Conservation (phyloP, 179 eudicot species). For the Spergularia azorica region DNA sequence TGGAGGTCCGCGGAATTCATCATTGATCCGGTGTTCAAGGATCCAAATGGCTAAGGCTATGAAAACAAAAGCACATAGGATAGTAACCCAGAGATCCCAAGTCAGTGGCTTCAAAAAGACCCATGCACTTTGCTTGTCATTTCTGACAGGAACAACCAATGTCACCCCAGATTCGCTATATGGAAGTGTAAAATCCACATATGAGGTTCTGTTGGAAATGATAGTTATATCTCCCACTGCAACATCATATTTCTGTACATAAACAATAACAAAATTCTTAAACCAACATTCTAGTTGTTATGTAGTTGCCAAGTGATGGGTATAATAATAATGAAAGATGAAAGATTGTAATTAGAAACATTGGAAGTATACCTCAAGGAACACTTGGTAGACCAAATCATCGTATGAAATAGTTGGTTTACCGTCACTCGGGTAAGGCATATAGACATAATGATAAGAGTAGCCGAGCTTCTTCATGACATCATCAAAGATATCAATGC, state of each 20-base stretch:
- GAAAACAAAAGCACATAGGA: slow-evolving; percentile 29
- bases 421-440: slow-evolving; percentile 35
- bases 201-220: slow-evolving; percentile 32
- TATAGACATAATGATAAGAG: slow-evolving; percentile 41
- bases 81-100: slow-evolving; percentile 49
- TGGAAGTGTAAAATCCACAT: slow-evolving; percentile 54
- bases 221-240: slow-evolving; percentile 57
- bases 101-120: slow-evolving; percentile 44
- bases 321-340: too few species aligned
- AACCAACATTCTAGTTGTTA: neutral
- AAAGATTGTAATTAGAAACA: neutral
- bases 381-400: slow-evolving; percentile 45
- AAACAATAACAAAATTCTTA: neutral
- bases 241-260: slow-evolving; percentile 36
- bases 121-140: slow-evolving; percentile 38
- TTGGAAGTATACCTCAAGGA: slow-evolving; percentile 29
- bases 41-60: slow-evolving; percentile 50
- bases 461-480: slow-evolving; percentile 46
- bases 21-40: slow-evolving; percentile 50
- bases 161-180: slow-evolving; percentile 48
- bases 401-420: slow-evolving; percentile 30
- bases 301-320: too few species aligned
- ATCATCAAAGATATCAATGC: slow-evolving; percentile 60
- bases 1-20: slow-evolving; percentile 47
- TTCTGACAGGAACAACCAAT: slow-evolving; percentile 40